phyloP scores from a whole-genome alignment of 2,329 filamentous ascomycete genomes.

The Talaromyces albobiverticillius region DNA sequence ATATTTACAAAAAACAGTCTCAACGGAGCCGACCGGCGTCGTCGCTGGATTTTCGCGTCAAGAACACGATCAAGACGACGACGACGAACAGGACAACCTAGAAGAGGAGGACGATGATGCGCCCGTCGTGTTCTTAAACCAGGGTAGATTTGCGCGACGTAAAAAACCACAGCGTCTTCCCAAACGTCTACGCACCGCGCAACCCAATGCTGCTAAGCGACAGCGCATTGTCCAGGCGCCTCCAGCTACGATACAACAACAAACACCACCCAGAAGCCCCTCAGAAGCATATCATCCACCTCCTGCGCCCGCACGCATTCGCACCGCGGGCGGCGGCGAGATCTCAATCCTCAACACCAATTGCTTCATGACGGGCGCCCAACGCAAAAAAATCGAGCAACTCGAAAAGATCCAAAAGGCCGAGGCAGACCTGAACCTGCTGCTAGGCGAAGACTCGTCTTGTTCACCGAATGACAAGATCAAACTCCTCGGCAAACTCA shows the following conservation, averaged over 20 bases:
- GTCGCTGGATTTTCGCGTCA: too few species aligned
- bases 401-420: neutral
- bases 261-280: too few species aligned
- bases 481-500: neutral
- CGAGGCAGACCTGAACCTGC: neutral
- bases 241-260: too few species aligned
- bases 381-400: constrained; percentile 10
- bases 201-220: too few species aligned
- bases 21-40: too few species aligned
- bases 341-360: neutral
- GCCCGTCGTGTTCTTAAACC: neutral
- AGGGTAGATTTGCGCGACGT: too few species aligned
- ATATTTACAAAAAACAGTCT: neutral
- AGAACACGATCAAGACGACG: too few species aligned
- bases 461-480: too few species aligned
- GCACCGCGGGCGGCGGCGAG: neutral
- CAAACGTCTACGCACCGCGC: neutral
- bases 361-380: neutral
- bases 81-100: neutral
- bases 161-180: too few species aligned
- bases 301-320: too few species aligned
- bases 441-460: neutral
- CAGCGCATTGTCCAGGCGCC: too few species aligned
- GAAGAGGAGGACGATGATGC: neutral
- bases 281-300: too few species aligned